Base-by-base conservation (phyloP, 106 monocot species). In the Apostasia ramifera region DNA sequence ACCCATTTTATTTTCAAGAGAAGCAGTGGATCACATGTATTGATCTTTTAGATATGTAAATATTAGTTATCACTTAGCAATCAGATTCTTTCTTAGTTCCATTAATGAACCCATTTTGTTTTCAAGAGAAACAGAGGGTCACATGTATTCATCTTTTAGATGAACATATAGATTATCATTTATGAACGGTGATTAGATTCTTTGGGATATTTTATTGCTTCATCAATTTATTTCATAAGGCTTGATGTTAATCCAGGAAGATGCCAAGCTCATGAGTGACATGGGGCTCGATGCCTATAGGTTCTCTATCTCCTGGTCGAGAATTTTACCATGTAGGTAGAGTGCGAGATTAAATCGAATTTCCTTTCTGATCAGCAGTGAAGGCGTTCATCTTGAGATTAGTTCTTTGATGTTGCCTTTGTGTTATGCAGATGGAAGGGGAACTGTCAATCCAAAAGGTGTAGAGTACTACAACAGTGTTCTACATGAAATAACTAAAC, bases 281-380 rank as follows among this genome's bases (percentile, higher is more conserved):
- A 43, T 6, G 4, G 76, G 79, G 47, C 40, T 83, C 2, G 83
- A 79, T 40, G 79, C 79, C 45, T 83, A 83, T 76, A 79, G 72
- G 47, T 79, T 83, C 49, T 83, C 83, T 45, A 79, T 83, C 64
- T 84, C 80, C 13, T 84, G 84, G 84, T 84, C 84, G 14, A 76
- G 84, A 44, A 69, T 84, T 66, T 59, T 84, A 10, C 84, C 84
- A 61, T 50, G 84, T 84, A 76, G 56, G 15, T 47, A 47, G 6
- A 48, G 8, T 7, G 47, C 3, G 15, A 44, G 61, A 41, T 44
- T 62, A 12, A 44, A 62, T 59, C 6, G 2, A 39, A 37, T 58
- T 59, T 40, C 9, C 1, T 59, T 57, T 57, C 26, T 26, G 26
- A 26, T 26, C 26, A 26, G 26, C 26, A 26, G 26, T 26, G 26